Conservation (phyloP, 495 filamentous ascomycete species). For the Rhizodiscina lignyota region DNA sequence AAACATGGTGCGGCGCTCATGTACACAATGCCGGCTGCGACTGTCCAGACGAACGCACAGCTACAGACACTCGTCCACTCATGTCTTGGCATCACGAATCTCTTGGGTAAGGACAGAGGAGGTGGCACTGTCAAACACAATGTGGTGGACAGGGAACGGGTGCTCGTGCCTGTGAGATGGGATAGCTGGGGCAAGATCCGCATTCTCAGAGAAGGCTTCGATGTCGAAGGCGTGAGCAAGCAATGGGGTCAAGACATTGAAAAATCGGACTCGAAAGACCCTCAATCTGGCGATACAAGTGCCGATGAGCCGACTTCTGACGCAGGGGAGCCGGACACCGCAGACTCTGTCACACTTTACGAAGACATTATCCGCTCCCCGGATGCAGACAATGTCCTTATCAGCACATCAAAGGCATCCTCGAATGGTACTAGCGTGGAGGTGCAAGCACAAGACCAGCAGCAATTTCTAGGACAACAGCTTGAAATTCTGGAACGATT, state of each 20-base stretch:
- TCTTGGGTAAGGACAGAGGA: constrained; percentile 64
- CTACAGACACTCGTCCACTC: constrained; percentile 75
- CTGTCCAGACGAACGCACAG: constrained; percentile 32
- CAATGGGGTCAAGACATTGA: constrained; percentile 75
- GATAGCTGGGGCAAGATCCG: constrained; percentile 97
- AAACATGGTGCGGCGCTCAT: constrained; percentile 84
- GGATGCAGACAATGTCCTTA: constrained; percentile 38
- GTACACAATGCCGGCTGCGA: constrained; percentile 68
- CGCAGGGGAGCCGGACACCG: not conserved
- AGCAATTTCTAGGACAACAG: constrained; percentile 61
- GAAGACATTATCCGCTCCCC: constrained; percentile 66
- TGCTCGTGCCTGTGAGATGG: constrained; percentile 90
- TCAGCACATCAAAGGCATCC: constrained; percentile 40
- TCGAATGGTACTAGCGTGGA: not conserved
- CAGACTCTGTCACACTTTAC: constrained; percentile 31
- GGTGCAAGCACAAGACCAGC: constrained; percentile 38
- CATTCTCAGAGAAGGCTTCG: constrained; percentile 83
- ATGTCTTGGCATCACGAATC: constrained; percentile 75
- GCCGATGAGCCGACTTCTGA: not conserved
- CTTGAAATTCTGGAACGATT: constrained; percentile 48
- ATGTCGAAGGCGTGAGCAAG: constrained; percentile 69
- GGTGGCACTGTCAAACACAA: constrained; percentile 83
- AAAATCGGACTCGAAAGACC: not conserved
- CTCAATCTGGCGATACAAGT: no score
- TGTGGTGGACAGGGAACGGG: constrained; percentile 88